Evolutionary conservation across 768 basidiomycete species (phyloP), one percentile per base, ranked within the genome.

Genomic region (Xanthoconium purpureum): DNA sequence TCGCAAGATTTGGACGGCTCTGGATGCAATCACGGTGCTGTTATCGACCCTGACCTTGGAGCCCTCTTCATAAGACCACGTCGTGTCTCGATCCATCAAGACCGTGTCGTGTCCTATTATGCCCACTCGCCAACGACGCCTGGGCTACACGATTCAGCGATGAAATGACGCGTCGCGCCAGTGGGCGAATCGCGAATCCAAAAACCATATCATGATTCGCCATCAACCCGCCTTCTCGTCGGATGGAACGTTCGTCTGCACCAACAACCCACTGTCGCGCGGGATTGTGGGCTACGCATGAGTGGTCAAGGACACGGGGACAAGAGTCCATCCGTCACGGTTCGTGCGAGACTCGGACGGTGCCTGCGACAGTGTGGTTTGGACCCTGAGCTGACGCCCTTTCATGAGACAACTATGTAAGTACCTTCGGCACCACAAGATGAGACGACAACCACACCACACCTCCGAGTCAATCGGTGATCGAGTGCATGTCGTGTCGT

Each of bases 301-400:
- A 42, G 18, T 12, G 11, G 18, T 13, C 28, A 29, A 44, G 18
- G 8, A 20, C 20, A 24, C 42, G 10, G 24, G 43, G 28, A 24
- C 24, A 37, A 28, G 42, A 24, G 12, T 20, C 42, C 32, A 33
- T 15, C 6, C 36, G 5, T 49, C 38, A 24, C 6, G 24, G 5
- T 49, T 49, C 28, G 48, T 32, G 37, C 48, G 48, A 49, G 48
- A 49, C 36, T 49, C 48, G 48, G 48, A 49, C 24, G 15, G 24
- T 38, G 28, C 48, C 48, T 49, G 48, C 17, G 5, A 7, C 10
- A 28, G 33, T 15, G 35, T 11, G 9, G 14, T 36, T 24, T 33
- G 7, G 32, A 47, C 46, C 46, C 46, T 47, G 46, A 48, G 0
- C 20, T 17, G 47, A 35, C 47, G 24, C 24, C 24, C 4, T 24